Conservation (phyloP, 2,329 filamentous ascomycete species). For the Ambrosiella beaveri region DNA sequence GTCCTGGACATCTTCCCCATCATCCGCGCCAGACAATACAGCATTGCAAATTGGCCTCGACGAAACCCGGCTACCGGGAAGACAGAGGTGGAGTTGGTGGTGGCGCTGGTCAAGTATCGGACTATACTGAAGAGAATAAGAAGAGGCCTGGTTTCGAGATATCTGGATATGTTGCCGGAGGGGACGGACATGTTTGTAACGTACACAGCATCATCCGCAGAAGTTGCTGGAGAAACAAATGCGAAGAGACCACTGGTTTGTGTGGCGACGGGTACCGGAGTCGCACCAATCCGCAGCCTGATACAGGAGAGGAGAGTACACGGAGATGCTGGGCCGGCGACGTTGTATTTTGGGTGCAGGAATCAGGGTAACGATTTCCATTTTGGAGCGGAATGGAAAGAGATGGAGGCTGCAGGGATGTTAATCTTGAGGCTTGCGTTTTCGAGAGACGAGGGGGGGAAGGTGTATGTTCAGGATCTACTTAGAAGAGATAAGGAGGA, state of each 20-base stretch:
- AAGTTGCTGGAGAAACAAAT: conserved; percentile 36
- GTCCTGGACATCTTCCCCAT: conserved; percentile 58
- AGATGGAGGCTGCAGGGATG: conserved; percentile 13
- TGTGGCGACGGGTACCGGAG: conserved; percentile 70
- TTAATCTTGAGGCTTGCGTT: conserved; percentile 29
- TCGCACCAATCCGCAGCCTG: conserved; percentile 69
- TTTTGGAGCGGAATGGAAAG: conserved; percentile 59
- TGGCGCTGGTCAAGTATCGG: conserved; percentile 80
- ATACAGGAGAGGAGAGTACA: conserved; percentile 52
- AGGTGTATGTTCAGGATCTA: conserved; percentile 29
- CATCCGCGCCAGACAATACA: conserved; percentile 83
- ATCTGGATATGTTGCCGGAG: conserved; percentile 48
- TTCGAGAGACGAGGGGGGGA: conserved; percentile 26
- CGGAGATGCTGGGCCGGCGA: conserved; percentile 16
- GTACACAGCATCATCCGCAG: conserved; percentile 21
- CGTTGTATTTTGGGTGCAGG: conserved; percentile 75
- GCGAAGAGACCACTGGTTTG: conserved; percentile 46
- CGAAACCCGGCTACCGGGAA: conserved; percentile 16
- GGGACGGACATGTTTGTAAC: conserved; percentile 18
- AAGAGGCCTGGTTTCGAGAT: conserved; percentile 78
- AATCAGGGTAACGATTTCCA: conserved; percentile 62
- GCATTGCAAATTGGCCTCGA: conserved; percentile 49
- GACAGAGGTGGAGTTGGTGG: conserved; percentile 46
- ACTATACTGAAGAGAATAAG: conserved; percentile 73
- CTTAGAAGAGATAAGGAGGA: conserved; percentile 20